Evolutionary conservation across 805 yeast genomes (phyloP), one percentile per base, ranked within the genome.

Genomic region (Metschnikowia continentalis): DNA sequence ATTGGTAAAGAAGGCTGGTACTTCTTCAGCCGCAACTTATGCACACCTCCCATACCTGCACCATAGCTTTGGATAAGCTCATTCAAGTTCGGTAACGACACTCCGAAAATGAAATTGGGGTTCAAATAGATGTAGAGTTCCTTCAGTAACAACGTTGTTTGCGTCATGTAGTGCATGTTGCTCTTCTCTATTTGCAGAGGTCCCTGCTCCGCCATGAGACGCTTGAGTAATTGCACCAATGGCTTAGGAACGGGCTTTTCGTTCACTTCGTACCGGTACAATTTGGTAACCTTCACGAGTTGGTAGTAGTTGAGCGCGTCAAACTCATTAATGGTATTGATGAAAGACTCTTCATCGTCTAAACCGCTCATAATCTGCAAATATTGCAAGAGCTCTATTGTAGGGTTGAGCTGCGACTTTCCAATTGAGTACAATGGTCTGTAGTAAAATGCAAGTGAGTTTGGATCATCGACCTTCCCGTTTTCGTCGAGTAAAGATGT

Each of bases 321-420:
- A 55, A 85, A 76, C 50, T 80, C 76, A 15, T 70, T 69, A 32
- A 81, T 63, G 6, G 88, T 79, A 11, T 76, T 72, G 6, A 78
- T 75, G 47, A 88, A 74, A 36, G 83, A 71, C 49, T 84, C 90
- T 50, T 83, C 86, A 52, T 81, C 83, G 15, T 77, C 77, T 42
- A 91, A 70, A 13, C 86, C 81, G 0, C 95, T 81, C 66, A 90
- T 81, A 40, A 92, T 86, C 66, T 91, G 98, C 46, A 91, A 70
- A 92, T 96, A 92, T 66, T 92, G 97, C 49, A 92, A 71, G 30
- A 92, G 67, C 65, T 92, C 91, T 47, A 86, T 79, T 0, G 87
- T 74, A 0, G 96, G 90, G 52, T 79, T 80, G 47, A 91, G 72
- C 56, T 88, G 90, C 20, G 71, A 69, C 37, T 80, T 81, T 0